Evolutionary conservation across 495 filamentous ascomycete genomes (phyloP), one percentile per base, ranked within the genome.

Genomic region (Oidiodendron maius): DNA sequence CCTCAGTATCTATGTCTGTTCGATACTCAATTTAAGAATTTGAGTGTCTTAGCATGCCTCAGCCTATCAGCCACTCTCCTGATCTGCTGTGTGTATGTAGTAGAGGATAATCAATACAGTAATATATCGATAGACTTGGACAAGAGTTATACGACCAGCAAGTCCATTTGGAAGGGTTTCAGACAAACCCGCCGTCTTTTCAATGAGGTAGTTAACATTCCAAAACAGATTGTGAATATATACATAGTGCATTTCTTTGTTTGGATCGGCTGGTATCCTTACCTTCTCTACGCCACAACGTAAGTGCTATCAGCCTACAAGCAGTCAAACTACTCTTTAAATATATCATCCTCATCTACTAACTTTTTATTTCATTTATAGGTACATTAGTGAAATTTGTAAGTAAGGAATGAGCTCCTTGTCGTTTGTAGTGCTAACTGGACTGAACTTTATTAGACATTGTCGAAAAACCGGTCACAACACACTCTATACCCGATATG

Each of bases 221-320:
- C 40, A 1, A 15, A 22, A 10, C 37, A 28, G 25, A 48, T 40
- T n/a, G 9, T 20, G n/a, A 48, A 21, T 3, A 24, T 52, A 5
- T 52, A 44, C 21, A 10, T 23, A 11, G 30, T 47, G 1, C 50
- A 52, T 17, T 52, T 52, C 26, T 45, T 50, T 30, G 18, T 44
- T 6, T 52, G 50, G 50, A 21, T 52, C 21, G 44, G 43, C 1
- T 52, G 50, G 50, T 52, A 39, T 40, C 32, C 50, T 11, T 52
- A 47, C 24, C 21, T 52, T 5, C 48, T 34, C 17, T 52, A 52
- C 18, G 24, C 17, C 20, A 46, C 50, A 9, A 52, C 32, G 50
- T 52, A 52, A 24, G 50, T 48, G 16, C 10, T 34, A 16, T 12
- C 26, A 16, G 2, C 6, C 32, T 28, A 17, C 11, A 40, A 3